A percentile compares a stretch with the other conserved stretches of the same genome.
Evolutionary conservation across 495 filamentous ascomycete genomes (phyloP).

Genomic region (Penicillium angulare): DNA sequence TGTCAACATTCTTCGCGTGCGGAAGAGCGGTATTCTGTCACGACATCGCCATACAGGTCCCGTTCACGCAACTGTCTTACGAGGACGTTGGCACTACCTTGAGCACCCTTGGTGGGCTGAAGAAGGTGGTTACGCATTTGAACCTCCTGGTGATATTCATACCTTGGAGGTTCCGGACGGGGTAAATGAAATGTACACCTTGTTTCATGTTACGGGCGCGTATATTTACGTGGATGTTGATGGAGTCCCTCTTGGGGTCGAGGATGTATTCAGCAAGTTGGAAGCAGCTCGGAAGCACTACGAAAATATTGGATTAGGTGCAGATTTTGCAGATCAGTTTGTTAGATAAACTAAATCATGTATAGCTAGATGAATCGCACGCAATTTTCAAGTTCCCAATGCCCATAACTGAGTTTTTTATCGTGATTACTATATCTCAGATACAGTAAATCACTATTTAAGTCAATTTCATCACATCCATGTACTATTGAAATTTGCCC

Average conservation of each 20-base stretch:
- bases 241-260: conserved; percentile 10
- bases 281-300: conserved; percentile 15
- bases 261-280: conserved; percentile 21
- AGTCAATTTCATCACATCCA: too few species aligned
- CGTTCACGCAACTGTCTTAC: conserved; percentile 13
- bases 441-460: too few species aligned
- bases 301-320: conserved; percentile 13
- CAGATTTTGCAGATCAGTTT: conserved; percentile 17
- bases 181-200: conserved; percentile 16
- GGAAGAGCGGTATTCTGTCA: conserved; percentile 17
- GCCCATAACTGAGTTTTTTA: too few species aligned
- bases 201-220: conserved; percentile 21
- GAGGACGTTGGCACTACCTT: conserved; percentile 19
- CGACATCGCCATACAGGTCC: conserved; percentile 19
- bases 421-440: too few species aligned
- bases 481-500: too few species aligned
- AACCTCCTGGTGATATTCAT: conserved; percentile 21
- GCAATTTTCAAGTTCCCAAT: too few species aligned
- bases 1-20: conserved; percentile 18
- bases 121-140: conserved; percentile 18
- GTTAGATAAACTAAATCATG: conserved; percentile 4
- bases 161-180: conserved; percentile 19
- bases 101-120: conserved; percentile 22
- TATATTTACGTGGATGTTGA: conserved; percentile 19
- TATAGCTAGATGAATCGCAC: too few species aligned